phyloP scores from a whole-genome alignment of 768 basidiomycete genomes.

The Amanita fuliginea region DNA sequence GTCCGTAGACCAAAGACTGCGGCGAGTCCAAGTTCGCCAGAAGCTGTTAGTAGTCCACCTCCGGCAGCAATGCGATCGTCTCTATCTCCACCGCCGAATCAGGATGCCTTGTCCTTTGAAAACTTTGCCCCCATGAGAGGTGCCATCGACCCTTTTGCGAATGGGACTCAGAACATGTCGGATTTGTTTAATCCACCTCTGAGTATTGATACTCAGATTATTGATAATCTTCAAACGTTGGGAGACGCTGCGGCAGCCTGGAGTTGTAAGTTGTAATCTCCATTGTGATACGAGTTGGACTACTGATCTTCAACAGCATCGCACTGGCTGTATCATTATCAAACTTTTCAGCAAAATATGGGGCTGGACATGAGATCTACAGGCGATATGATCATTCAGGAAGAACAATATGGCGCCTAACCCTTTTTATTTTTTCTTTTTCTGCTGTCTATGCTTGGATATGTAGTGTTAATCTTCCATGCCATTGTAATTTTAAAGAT shows the following conservation, averaged over 20 bases:
- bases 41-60: slow-evolving; percentile 17
- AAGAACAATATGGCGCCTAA: slow-evolving; percentile 8
- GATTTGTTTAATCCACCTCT: slow-evolving; percentile 42
- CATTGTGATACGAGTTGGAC: background rate
- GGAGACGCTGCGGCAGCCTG: slow-evolving; percentile 38
- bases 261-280: slow-evolving; percentile 19
- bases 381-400: slow-evolving; percentile 14
- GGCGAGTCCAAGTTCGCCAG: background rate
- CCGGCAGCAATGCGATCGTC: slow-evolving; percentile 29
- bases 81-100: slow-evolving; percentile 34
- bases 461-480: background rate
- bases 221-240: slow-evolving; percentile 52
- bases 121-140: slow-evolving; percentile 31
- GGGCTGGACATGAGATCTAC: slow-evolving; percentile 19
- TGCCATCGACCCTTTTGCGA: slow-evolving; percentile 30
- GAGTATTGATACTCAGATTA: slow-evolving; percentile 46
- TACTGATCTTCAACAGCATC: slow-evolving; percentile 17
- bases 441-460: background rate
- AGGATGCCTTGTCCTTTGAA: slow-evolving; percentile 35
- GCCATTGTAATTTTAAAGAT: background rate
- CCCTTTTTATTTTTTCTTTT: background rate
- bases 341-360: slow-evolving; percentile 23
- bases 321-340: slow-evolving; percentile 25
- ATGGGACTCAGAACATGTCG: slow-evolving; percentile 5
- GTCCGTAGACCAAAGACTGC: background rate